Evolutionary conservation across 1,139 yeast genomes (phyloP).

Genomic region (Taphrina pruni): DNA sequence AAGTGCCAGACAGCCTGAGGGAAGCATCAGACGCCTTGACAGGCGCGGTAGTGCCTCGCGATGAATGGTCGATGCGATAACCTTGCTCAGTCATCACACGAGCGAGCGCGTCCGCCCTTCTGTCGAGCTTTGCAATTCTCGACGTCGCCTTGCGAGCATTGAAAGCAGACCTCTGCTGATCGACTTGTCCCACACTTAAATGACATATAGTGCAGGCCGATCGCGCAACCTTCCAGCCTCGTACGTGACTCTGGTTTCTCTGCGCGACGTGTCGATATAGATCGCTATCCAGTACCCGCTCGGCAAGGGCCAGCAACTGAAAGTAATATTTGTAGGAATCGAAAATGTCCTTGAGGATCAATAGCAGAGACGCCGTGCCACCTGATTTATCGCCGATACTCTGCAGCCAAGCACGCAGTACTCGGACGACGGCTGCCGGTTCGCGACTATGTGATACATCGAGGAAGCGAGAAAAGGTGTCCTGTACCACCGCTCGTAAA

Average conservation of each 20-base stretch:
- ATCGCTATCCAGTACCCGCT: constrained; percentile 55
- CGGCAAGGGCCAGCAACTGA: constrained; percentile 61
- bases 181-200: not conserved
- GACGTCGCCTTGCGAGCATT: not conserved
- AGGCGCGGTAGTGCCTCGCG: not conserved
- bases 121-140: not conserved
- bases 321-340: constrained; percentile 69
- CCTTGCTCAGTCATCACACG: constrained; percentile 5
- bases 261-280: constrained; percentile 4
- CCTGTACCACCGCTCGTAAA: constrained; percentile 48
- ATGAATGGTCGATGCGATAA: not conserved
- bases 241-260: not conserved
- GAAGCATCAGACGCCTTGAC: not conserved
- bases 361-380: constrained; percentile 64
- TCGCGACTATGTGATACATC: constrained; percentile 44
- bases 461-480: constrained; percentile 48
- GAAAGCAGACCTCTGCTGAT: not conserved
- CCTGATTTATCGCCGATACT: constrained; percentile 51
- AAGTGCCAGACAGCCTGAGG: not conserved
- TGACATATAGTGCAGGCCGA: constrained; percentile 5
- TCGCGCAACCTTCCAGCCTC: constrained; percentile 9
- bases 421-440: constrained; percentile 56
- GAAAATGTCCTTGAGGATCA: constrained; percentile 67
- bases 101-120: not conserved
- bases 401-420: constrained; percentile 59